Conservation (phyloP, 257 asterid species). For the Pogostemon cablin region DNA sequence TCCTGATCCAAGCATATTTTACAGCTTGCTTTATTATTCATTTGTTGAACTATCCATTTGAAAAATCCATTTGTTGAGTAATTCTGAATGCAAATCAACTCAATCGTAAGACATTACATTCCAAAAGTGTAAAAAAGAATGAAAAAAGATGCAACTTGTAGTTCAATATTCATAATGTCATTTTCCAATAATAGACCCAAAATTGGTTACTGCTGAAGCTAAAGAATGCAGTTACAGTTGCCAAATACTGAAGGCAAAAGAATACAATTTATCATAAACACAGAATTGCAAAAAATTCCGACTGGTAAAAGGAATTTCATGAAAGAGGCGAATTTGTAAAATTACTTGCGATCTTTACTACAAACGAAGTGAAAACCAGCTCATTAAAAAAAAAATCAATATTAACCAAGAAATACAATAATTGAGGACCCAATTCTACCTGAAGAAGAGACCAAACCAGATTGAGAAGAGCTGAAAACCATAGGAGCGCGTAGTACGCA, state of each 20-base stretch:
- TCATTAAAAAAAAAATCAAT: not conserved
- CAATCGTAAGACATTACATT: not conserved
- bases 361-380: constrained; percentile 19
- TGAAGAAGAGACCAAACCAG: constrained; percentile 84
- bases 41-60: not conserved
- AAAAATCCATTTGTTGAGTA: not conserved
- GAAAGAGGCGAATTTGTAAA: not conserved
- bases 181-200: not conserved
- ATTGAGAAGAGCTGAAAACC: constrained; percentile 76
- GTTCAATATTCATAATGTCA: not conserved
- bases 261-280: not conserved
- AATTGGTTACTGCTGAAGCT: not conserved
- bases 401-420: constrained; percentile 1
- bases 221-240: not conserved
- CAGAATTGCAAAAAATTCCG: constrained; percentile 3
- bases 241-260: not conserved
- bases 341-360: not conserved
- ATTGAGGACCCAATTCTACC: constrained; percentile 42
- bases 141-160: not conserved
- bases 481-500: constrained; percentile 77
- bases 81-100: not conserved
- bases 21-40: not conserved
- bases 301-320: not conserved
- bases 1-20: constrained; percentile 11
- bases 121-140: not conserved